Evolutionary conservation across 306 rosid species (phyloP).

Genomic region (Inga leiocalycina): DNA sequence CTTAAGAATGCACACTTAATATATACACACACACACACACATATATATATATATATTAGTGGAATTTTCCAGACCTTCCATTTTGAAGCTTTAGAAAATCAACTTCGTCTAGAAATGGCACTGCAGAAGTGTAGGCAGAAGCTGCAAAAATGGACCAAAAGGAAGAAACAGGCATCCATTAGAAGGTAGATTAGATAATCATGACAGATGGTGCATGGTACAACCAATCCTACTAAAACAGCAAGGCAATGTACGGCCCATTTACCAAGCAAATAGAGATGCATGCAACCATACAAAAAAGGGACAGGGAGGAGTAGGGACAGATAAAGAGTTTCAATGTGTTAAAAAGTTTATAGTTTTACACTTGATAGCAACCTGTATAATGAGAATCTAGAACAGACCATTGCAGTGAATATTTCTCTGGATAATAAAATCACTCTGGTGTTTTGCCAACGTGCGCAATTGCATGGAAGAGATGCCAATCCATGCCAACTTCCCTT

Average conservation of each 20-base stretch:
- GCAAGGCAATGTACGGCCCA: conserved; percentile 20
- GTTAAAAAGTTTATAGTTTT: conserved; percentile 35
- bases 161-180: conserved; percentile 21
- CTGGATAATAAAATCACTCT: conserved; percentile 50
- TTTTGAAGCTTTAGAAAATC: conserved; percentile 87
- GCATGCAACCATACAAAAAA: conserved; percentile 7
- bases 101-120: conserved; percentile 63
- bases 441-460: conserved; percentile 63
- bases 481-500: conserved; percentile 89
- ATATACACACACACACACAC: fast-evolving
- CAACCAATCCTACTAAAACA: conserved; percentile 6
- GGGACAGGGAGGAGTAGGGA: background rate
- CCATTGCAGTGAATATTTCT: conserved; percentile 83
- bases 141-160: conserved; percentile 61
- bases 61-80: conserved; percentile 65
- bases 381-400: conserved; percentile 89
- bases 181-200: conserved; percentile 7
- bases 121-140: conserved; percentile 57
- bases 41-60: background rate
- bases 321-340: conserved; percentile 20
- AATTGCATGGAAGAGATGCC: conserved; percentile 76
- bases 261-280: conserved; percentile 7
- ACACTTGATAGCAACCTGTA: conserved; percentile 54
- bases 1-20: background rate
- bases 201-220: conserved; percentile 4